phyloP scores from a whole-genome alignment of 2,329 filamentous ascomycete species.

The Torrubiella hemipterigena region DNA sequence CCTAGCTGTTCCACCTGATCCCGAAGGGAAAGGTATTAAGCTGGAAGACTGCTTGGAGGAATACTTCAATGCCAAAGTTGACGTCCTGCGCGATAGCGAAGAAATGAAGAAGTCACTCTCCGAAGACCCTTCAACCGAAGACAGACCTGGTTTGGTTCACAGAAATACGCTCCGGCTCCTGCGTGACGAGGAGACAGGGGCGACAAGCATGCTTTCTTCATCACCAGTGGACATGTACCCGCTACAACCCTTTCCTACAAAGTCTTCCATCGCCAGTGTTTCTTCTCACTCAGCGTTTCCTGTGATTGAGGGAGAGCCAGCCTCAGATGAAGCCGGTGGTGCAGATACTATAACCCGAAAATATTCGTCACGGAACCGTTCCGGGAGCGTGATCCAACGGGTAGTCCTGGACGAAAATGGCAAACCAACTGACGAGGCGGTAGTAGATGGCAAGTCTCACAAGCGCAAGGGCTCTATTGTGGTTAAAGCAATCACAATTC shows the following conservation, averaged over 20 bases:
- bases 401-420: conserved; percentile 41
- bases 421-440: conserved; percentile 27
- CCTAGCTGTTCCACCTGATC: conserved; percentile 72
- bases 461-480: conserved; percentile 34
- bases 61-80: conserved; percentile 90
- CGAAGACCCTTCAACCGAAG: conserved; percentile 15
- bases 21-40: conserved; percentile 58
- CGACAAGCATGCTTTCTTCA: conserved; percentile 19
- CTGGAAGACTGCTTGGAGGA: conserved; percentile 86
- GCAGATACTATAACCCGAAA: conserved; percentile 18
- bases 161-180: conserved; percentile 21
- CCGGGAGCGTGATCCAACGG: conserved; percentile 50
- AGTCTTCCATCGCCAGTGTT: conserved; percentile 2
- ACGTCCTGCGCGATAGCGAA: conserved; percentile 64
- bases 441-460: conserved; percentile 28
- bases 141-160: conserved; percentile 13
- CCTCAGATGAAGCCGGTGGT: conserved; percentile 1
- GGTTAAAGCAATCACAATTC: conserved; percentile 80
- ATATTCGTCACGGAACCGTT: conserved; percentile 29
- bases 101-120: conserved; percentile 34
- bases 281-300: conserved; percentile 2
- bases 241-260: conserved; percentile 6
- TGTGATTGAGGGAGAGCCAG: neutral
- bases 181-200: conserved; percentile 18
- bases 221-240: conserved; percentile 19